Conservation (phyloP, 805 yeast species). For the Pichia deserticola region DNA sequence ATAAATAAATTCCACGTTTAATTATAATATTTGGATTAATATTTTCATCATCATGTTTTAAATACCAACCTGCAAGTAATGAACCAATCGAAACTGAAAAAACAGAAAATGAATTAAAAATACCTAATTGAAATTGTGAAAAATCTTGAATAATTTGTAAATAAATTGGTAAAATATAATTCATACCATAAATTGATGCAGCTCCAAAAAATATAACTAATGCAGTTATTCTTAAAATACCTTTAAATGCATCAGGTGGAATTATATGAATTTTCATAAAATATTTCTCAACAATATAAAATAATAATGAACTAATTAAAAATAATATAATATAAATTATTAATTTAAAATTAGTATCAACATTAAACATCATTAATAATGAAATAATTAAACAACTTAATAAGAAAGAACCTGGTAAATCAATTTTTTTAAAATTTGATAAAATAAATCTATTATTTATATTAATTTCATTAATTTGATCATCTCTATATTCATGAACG, state of each 20-base stretch:
- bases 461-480: slow-evolving; percentile 16
- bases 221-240: slow-evolving; percentile 32
- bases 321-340: slow-evolving; percentile 11
- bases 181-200: slow-evolving; percentile 29
- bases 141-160: slow-evolving; percentile 37
- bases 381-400: slow-evolving; percentile 29
- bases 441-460: slow-evolving; percentile 24
- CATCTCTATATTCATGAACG: slow-evolving; percentile 28
- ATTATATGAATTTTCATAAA: slow-evolving; percentile 32
- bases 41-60: slow-evolving; percentile 20
- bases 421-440: slow-evolving; percentile 31
- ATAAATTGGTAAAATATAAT: slow-evolving; percentile 34
- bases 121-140: slow-evolving; percentile 32
- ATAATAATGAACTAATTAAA: slow-evolving; percentile 15
- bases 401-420: slow-evolving; percentile 34
- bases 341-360: slow-evolving; percentile 6
- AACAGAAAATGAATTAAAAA: slow-evolving; percentile 35
- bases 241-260: slow-evolving; percentile 33
- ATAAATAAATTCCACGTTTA: slow-evolving; percentile 16
- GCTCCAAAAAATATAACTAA: slow-evolving; percentile 32
- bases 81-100: slow-evolving; percentile 35
- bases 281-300: slow-evolving; percentile 29
- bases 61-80: slow-evolving; percentile 29
- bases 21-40: slow-evolving; percentile 15
- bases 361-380: slow-evolving; percentile 29